These are phyloP conservation scores for Aspergillus sp. DNA, from an alignment of 2,329 filamentous ascomycete species.

Conservation along the genomic window DNA sequence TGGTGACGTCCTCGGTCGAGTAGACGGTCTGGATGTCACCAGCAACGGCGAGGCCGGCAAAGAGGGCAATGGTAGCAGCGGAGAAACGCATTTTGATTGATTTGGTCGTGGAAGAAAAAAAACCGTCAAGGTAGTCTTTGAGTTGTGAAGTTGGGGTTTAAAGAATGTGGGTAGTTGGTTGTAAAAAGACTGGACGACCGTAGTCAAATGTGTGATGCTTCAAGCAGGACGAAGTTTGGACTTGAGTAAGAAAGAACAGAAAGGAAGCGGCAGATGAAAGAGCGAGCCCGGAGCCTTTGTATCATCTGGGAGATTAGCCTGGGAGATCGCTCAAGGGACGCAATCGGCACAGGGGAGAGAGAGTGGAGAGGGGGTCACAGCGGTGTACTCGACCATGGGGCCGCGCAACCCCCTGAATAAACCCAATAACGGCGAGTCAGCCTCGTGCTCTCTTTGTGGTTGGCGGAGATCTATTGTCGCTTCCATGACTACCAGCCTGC, in stretches of 20 bases:
- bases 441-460: slow-evolving; percentile 16
- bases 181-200: slow-evolving; percentile 46
- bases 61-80: slow-evolving; percentile 40
- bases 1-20: slow-evolving; percentile 59
- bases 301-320: slow-evolving; percentile 40
- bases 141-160: slow-evolving; percentile 14
- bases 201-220: slow-evolving; percentile 40
- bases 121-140: slow-evolving; percentile 33
- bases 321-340: slow-evolving; percentile 29
- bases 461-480: slow-evolving; percentile 7
- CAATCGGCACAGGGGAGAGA: slow-evolving; percentile 19
- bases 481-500: slow-evolving; percentile 8
- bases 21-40: slow-evolving; percentile 51
- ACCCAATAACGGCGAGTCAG: slow-evolving; percentile 1
- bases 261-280: slow-evolving; percentile 25
- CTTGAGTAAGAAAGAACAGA: slow-evolving; percentile 30
- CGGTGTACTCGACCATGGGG: slow-evolving; percentile 5
- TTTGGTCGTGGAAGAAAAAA: slow-evolving; percentile 21
- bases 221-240: slow-evolving; percentile 33
- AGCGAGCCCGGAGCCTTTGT: slow-evolving; percentile 36
- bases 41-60: slow-evolving; percentile 43
- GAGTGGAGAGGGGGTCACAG: slow-evolving; percentile 17
- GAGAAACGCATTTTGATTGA: slow-evolving; percentile 48
- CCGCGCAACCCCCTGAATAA: slow-evolving; percentile 4
- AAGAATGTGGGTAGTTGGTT: slow-evolving; percentile 37